phyloP scores from a whole-genome alignment of 352 stramenopile species.

The Peronospora destructor region DNA sequence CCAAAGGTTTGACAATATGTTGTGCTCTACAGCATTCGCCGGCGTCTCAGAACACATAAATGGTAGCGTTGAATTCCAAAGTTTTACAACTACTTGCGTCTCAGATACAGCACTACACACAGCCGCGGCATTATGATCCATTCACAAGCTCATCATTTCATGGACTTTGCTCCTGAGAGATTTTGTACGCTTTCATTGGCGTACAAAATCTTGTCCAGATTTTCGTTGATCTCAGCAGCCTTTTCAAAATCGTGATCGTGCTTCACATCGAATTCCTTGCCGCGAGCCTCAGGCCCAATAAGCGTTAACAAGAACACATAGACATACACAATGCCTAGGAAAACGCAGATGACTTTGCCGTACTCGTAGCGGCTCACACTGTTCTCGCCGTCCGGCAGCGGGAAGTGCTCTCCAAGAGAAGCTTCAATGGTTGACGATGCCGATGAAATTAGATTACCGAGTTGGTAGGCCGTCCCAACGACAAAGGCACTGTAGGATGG shows the following conservation, averaged over 20 bases:
- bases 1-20: not conserved
- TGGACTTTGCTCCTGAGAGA: slow-evolving; percentile 12
- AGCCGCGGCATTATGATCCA: not conserved
- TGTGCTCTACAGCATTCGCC: not conserved
- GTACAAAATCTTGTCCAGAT: slow-evolving; percentile 33
- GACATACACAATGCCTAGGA: slow-evolving; percentile 42
- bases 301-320: slow-evolving; percentile 42
- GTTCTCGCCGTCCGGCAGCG: slow-evolving; percentile 24
- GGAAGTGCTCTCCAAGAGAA: slow-evolving; percentile 38
- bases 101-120: not conserved
- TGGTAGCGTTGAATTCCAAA: too few relatives aligned
- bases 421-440: slow-evolving; percentile 48
- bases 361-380: slow-evolving; percentile 38
- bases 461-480: slow-evolving; percentile 44
- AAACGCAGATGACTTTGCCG: slow-evolving; percentile 43
- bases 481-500: slow-evolving; percentile 45
- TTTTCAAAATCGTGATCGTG: slow-evolving; percentile 35
- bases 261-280: slow-evolving; percentile 44
- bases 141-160: slow-evolving; percentile 13
- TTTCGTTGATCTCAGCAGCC: slow-evolving; percentile 26
- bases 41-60: too few relatives aligned
- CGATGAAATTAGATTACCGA: slow-evolving; percentile 50
- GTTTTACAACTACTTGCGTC: too few relatives aligned
- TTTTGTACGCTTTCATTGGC: slow-evolving; percentile 13
- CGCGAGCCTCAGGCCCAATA: slow-evolving; percentile 39